Conservation (phyloP, 2,329 filamentous ascomycete genomes). For the Chaetomiaceae sp. region DNA sequence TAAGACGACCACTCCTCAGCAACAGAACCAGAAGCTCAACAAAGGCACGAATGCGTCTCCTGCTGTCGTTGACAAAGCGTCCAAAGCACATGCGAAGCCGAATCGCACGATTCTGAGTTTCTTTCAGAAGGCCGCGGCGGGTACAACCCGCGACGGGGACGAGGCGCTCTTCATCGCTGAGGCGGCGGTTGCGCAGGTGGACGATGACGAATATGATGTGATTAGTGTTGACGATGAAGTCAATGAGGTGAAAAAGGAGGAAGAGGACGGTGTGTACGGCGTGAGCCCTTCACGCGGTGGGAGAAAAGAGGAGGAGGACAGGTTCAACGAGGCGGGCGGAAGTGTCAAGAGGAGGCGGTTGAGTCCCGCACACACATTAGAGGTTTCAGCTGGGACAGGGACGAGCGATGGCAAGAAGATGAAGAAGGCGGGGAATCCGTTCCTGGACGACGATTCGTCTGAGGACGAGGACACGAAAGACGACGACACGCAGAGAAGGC, state of each 20-base stretch:
- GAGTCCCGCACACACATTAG: slow-evolving; percentile 18
- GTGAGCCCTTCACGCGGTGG: neutral
- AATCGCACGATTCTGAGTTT: slow-evolving; percentile 68
- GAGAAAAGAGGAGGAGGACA: slow-evolving; percentile 22
- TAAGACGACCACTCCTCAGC: slow-evolving; percentile 12
- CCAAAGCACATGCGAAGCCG: slow-evolving; percentile 25
- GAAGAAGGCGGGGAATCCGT: slow-evolving; percentile 47
- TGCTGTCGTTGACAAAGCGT: slow-evolving; percentile 1
- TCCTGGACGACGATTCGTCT: slow-evolving; percentile 67
- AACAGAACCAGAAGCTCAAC: neutral
- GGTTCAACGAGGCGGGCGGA: slow-evolving; percentile 35
- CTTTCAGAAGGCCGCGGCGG: slow-evolving; percentile 56
- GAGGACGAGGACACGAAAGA: slow-evolving; percentile 42
- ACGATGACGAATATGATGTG: neutral
- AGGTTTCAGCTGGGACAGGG: neutral
- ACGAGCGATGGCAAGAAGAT: slow-evolving; percentile 23
- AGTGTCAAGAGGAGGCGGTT: slow-evolving; percentile 40
- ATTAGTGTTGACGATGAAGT: too few relatives aligned
- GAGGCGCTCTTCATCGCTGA: slow-evolving; percentile 48
- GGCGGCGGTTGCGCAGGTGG: neutral
- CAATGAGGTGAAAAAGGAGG: slow-evolving; percentile 1
- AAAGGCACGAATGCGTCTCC: too few relatives aligned
- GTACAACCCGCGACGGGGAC: slow-evolving; percentile 32
- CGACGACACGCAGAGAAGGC: slow-evolving; percentile 2
- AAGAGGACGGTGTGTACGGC: slow-evolving; percentile 15